These are phyloP conservation scores for Annona cherimola DNA, from an alignment of 164 flowering plant genomes.

Conservation along the genomic window DNA sequence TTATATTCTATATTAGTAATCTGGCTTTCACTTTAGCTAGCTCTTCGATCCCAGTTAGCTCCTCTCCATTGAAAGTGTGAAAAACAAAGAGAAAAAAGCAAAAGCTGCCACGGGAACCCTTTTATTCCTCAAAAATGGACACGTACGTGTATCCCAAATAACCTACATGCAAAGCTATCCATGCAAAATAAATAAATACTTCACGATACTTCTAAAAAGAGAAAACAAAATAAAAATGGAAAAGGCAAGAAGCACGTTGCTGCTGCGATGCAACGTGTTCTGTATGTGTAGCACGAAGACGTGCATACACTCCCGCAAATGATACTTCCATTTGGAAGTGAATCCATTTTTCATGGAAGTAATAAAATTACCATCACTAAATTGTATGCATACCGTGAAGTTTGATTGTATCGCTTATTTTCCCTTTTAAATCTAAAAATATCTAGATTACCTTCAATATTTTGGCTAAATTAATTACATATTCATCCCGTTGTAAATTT, in stretches of 20 bases:
- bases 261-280: neutral
- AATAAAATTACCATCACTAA: too few relatives aligned
- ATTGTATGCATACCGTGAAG: too few relatives aligned
- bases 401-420: too few relatives aligned
- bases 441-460: too few relatives aligned
- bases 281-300: neutral
- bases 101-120: conserved; percentile 39
- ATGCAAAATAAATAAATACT: conserved; percentile 20
- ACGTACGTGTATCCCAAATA: conserved; percentile 26
- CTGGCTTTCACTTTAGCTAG: conserved; percentile 16
- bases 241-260: neutral
- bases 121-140: conserved; percentile 27
- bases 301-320: neutral
- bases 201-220: too few relatives aligned
- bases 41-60: conserved; percentile 14
- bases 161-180: conserved; percentile 16
- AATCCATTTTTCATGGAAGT: too few relatives aligned
- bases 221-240: neutral
- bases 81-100: conserved; percentile 14
- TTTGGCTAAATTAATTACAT: too few relatives aligned
- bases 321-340: too few relatives aligned
- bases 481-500: too few relatives aligned
- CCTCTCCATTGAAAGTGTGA: conserved; percentile 23
- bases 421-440: too few relatives aligned
- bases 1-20: too few relatives aligned